Conservation (phyloP, 2,329 filamentous ascomycete species). For the Aureobasidium sp. region DNA sequence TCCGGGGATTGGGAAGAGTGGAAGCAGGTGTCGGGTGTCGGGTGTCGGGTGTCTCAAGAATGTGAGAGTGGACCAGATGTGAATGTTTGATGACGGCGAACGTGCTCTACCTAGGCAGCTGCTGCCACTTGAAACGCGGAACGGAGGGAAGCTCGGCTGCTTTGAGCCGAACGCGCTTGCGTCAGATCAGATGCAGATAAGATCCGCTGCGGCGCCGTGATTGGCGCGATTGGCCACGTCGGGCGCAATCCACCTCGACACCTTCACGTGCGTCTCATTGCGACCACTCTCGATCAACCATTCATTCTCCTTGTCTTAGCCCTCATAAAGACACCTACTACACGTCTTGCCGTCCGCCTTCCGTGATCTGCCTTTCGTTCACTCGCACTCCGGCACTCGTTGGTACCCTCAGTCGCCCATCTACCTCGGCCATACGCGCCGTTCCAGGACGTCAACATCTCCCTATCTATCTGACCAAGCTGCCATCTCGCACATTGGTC, state of each 20-base stretch:
- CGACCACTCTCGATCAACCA: background rate
- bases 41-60: background rate
- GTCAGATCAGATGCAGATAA: conserved; percentile 3
- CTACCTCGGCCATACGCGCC: conserved; percentile 1
- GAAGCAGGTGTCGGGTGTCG: background rate
- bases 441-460: background rate
- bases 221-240: background rate
- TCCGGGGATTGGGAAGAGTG: conserved; percentile 19
- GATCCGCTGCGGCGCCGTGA: background rate
- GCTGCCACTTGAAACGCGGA: background rate
- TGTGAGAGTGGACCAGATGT: background rate
- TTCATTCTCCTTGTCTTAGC: background rate
- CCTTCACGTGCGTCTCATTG: conserved; percentile 1
- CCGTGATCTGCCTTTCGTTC: background rate
- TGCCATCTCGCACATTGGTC: background rate
- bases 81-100: background rate
- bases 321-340: background rate
- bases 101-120: background rate
- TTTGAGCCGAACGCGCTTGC: background rate
- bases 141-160: background rate
- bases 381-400: background rate
- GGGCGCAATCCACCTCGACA: conserved; percentile 3
- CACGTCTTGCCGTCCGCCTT: background rate
- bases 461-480: background rate
- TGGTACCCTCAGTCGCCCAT: background rate